These are phyloP conservation scores for Aspergillus transmontanensis DNA, from an alignment of 2,329 filamentous ascomycete genomes.

Conservation along the genomic window DNA sequence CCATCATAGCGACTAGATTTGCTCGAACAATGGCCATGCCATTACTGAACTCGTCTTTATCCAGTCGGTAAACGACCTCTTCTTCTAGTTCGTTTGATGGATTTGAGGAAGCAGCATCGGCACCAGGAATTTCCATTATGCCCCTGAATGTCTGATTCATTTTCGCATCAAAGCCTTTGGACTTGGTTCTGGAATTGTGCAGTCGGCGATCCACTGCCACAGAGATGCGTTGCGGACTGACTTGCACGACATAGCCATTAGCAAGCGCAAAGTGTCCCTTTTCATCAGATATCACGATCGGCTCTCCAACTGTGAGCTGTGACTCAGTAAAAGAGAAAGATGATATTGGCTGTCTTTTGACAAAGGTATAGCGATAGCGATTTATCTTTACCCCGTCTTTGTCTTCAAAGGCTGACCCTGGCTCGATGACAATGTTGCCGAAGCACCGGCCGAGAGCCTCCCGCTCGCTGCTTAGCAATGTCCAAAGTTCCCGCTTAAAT, in stretches of 20 bases:
- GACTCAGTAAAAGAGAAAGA: conserved; percentile 88
- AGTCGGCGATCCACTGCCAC: conserved; percentile 89
- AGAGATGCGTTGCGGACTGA: conserved; percentile 74
- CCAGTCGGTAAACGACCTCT: conserved; percentile 73
- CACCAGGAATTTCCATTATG: conserved; percentile 79
- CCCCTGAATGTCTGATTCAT: conserved; percentile 85
- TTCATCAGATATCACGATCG: conserved; percentile 95
- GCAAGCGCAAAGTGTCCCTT: conserved; percentile 92
- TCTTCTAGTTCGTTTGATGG: conserved; percentile 47
- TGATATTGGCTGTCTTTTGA: conserved; percentile 65
- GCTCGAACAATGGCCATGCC: conserved; percentile 95
- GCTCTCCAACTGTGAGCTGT: conserved; percentile 82
- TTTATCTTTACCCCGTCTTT: conserved; percentile 79
- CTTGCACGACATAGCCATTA: conserved; percentile 82
- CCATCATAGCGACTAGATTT: conserved; percentile 91
- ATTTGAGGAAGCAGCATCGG: conserved; percentile 43
- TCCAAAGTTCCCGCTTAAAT: conserved; percentile 89
- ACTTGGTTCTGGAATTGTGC: conserved; percentile 78
- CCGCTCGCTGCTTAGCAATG: conserved; percentile 85
- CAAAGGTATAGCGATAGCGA: conserved; percentile 81
- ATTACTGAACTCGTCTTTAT: conserved; percentile 98
- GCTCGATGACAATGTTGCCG: conserved; percentile 79
- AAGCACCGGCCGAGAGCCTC: conserved; percentile 91
- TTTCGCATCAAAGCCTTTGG: conserved; percentile 72
- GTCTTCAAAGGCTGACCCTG: conserved; percentile 72